Conservation (phyloP, 1,139 yeast species). For the Citeromyces hawaiiensis region DNA sequence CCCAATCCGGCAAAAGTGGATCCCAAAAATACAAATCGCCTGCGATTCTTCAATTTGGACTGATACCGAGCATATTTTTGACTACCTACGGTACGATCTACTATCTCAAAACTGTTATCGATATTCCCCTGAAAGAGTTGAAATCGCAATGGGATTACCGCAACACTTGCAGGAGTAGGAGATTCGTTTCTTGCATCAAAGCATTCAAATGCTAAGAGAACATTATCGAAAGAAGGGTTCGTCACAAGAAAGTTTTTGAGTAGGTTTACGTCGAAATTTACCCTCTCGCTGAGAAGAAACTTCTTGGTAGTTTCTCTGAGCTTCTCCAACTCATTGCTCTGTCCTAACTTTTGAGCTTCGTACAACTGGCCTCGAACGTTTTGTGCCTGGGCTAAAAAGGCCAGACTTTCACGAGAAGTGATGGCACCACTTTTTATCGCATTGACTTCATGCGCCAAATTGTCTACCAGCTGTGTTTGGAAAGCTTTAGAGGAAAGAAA, state of each 20-base stretch:
- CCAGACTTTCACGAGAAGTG: not conserved
- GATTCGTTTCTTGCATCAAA: slow-evolving; percentile 25
- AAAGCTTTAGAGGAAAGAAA: too few species aligned
- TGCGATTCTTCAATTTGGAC: slow-evolving; percentile 10
- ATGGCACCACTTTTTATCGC: slow-evolving; percentile 2
- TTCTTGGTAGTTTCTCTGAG: slow-evolving; percentile 3
- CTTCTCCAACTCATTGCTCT: not conserved
- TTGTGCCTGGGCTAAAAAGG: not conserved
- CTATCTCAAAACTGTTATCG: slow-evolving; percentile 37
- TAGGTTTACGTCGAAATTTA: slow-evolving; percentile 5
- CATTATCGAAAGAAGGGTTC: slow-evolving; percentile 6
- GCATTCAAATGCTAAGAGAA: slow-evolving; percentile 14
- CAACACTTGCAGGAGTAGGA: slow-evolving; percentile 27
- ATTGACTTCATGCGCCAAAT: not conserved
- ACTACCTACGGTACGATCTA: slow-evolving; percentile 53
- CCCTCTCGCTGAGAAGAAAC: slow-evolving; percentile 8
- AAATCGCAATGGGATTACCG: slow-evolving; percentile 50
- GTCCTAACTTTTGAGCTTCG: slow-evolving; percentile 4
- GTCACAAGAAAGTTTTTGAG: slow-evolving; percentile 6
- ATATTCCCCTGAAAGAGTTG: slow-evolving; percentile 49
- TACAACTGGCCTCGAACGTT: not conserved
- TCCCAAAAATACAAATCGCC: slow-evolving; percentile 18
- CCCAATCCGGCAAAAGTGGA: slow-evolving; percentile 20
- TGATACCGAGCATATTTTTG: slow-evolving; percentile 28
- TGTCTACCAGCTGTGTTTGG: too few species aligned